Evolutionary conservation across 257 asterid species (phyloP).

Genomic region (Salvia splendens): DNA sequence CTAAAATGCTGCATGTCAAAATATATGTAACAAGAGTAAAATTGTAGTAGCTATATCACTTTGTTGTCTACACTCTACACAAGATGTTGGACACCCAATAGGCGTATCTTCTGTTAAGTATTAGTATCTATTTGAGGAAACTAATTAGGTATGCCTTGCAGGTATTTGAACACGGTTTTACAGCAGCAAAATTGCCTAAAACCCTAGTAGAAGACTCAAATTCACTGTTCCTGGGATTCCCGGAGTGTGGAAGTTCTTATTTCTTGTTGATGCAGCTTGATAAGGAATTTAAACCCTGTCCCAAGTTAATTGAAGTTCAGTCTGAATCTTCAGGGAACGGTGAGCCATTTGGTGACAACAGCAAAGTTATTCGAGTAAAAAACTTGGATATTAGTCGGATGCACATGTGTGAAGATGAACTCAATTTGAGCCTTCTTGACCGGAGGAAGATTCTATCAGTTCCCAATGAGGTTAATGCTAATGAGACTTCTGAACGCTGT

Average conservation of each 20-base stretch:
- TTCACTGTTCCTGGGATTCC: constrained; percentile 88
- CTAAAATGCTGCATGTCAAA: constrained; percentile 18
- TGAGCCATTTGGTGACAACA: constrained; percentile 61
- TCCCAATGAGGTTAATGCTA: constrained; percentile 40
- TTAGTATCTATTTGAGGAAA: constrained; percentile 13
- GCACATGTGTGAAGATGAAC: constrained; percentile 79
- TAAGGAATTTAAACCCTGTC: constrained; percentile 83
- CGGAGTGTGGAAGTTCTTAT: constrained; percentile 90
- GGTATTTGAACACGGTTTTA: constrained; percentile 88
- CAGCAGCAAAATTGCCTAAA: constrained; percentile 73
- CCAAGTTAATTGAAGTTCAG: constrained; percentile 81
- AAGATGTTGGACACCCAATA: background rate
- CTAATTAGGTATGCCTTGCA: constrained; percentile 42
- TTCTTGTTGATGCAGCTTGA: constrained; percentile 91
- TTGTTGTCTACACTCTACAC: constrained; percentile 16
- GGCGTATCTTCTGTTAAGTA: constrained; percentile 14
- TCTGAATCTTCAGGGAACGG: constrained; percentile 62
- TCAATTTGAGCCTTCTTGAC: constrained; percentile 82
- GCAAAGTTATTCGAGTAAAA: constrained; percentile 64
- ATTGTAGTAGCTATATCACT: background rate
- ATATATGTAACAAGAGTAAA: constrained; percentile 20
- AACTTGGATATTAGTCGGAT: constrained; percentile 71
- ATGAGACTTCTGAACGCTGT: constrained; percentile 52
- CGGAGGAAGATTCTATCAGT: constrained; percentile 48
- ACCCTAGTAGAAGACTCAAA: constrained; percentile 65